phyloP scores from a whole-genome alignment of 805 yeast genomes.

The Schwanniomyces vanrijiae region DNA sequence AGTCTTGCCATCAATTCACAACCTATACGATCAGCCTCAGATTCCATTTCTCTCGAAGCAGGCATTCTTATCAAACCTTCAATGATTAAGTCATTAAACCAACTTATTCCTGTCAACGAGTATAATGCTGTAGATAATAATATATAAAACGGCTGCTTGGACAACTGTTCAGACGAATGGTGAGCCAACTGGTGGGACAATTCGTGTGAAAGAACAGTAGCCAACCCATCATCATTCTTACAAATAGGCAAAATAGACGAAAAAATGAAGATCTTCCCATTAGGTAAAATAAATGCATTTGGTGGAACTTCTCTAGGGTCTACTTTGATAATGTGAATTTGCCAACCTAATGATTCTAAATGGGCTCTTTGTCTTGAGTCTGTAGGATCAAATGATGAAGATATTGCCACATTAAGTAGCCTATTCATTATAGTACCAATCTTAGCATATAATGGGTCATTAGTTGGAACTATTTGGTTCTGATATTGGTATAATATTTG shows the following conservation, averaged over 20 bases:
- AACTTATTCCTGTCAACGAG: conserved; percentile 58
- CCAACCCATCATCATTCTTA: conserved; percentile 82
- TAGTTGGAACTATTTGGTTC: conserved; percentile 54
- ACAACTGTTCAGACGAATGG: conserved; percentile 82
- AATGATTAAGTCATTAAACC: conserved; percentile 52
- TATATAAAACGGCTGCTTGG: conserved; percentile 72
- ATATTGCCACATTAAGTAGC: conserved; percentile 58
- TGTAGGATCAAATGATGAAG: conserved; percentile 16
- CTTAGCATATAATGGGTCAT: conserved; percentile 56
- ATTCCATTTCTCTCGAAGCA: conserved; percentile 89
- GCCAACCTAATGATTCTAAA: conserved; percentile 60
- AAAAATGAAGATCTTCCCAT: conserved; percentile 93
- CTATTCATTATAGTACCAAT: conserved; percentile 65
- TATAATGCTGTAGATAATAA: conserved; percentile 53
- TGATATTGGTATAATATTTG: conserved; percentile 58
- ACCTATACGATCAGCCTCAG: conserved; percentile 95
- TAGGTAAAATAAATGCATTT: conserved; percentile 94
- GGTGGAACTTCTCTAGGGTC: conserved; percentile 76
- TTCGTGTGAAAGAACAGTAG: conserved; percentile 94
- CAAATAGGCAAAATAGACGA: conserved; percentile 77
- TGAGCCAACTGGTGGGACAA: conserved; percentile 92
- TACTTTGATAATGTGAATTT: conserved; percentile 65
- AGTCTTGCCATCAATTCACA: conserved; percentile 87
- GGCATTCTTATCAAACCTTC: conserved; percentile 70
- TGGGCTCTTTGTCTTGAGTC: conserved; percentile 36